These are phyloP conservation scores for Melampsora abietis-canadensis DNA, from an alignment of 1,284 basidiomycete species.

Conservation along the genomic window DNA sequence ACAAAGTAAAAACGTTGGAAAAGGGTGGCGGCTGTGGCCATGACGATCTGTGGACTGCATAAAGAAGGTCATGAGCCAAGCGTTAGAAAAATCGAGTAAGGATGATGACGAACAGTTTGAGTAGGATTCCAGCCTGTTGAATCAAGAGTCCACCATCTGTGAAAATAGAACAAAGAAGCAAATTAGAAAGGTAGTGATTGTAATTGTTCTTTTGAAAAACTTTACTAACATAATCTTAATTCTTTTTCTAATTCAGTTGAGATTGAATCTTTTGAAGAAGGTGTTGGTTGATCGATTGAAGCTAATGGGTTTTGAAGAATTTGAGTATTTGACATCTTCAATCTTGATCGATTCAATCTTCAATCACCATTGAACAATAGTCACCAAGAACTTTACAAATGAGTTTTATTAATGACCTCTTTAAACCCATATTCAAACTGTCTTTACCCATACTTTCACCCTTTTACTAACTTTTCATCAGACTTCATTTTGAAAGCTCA, in stretches of 20 bases:
- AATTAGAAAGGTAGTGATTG: background rate
- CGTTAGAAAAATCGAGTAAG: background rate
- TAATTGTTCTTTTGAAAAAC: too few species aligned
- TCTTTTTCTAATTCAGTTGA: conserved; percentile 19
- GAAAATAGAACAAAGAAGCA: background rate
- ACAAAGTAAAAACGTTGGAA: conserved; percentile 98
- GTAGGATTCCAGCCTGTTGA: conserved; percentile 84
- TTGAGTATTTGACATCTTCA: background rate
- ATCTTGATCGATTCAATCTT: too few species aligned
- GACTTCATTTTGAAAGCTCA: too few species aligned
- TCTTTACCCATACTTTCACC: too few species aligned
- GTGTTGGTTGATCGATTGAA: conserved; percentile 1
- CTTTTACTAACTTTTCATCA: too few species aligned
- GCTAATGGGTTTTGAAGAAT: conserved; percentile 33
- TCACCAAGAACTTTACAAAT: too few species aligned
- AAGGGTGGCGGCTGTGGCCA: conserved; percentile 91
- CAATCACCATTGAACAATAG: too few species aligned
- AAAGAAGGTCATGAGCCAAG: background rate
- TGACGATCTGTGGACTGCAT: conserved; percentile 85
- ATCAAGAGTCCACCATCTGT: conserved; percentile 66
- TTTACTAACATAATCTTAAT: conserved; percentile 21
- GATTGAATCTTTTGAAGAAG: conserved; percentile 6
- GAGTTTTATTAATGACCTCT: too few species aligned
- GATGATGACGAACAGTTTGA: conserved; percentile 67
- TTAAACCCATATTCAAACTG: too few species aligned